Evolutionary conservation across 192 early-diverging fungal species (phyloP).

Genomic region (Nowakowskiella sp.): DNA sequence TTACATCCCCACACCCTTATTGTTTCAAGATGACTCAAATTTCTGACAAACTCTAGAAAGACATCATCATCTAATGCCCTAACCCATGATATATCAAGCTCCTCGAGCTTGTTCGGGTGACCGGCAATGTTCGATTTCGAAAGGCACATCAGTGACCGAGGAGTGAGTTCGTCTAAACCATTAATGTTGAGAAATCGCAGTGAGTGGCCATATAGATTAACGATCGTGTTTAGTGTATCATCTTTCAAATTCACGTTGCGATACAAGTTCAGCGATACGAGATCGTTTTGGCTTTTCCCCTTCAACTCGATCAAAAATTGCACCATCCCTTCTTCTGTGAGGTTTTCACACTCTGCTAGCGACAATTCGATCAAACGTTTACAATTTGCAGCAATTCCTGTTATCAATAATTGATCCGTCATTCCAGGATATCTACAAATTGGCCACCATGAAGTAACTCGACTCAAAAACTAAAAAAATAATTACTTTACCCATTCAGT

Average conservation of each 20-base stretch:
- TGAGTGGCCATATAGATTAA: slow-evolving; percentile 49
- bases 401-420: slow-evolving; percentile 43
- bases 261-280: slow-evolving; percentile 46
- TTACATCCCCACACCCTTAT: slow-evolving; percentile 73
- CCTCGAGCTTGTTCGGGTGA: slow-evolving; percentile 26
- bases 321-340: slow-evolving; percentile 52
- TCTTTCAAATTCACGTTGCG: slow-evolving; percentile 64
- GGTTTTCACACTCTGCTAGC: slow-evolving; percentile 48
- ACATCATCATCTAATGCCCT: slow-evolving; percentile 63
- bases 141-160: slow-evolving; percentile 37
- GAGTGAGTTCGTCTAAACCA: slow-evolving; percentile 61
- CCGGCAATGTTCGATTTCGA: slow-evolving; percentile 25
- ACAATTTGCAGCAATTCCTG: slow-evolving; percentile 53
- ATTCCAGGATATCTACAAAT: slow-evolving; percentile 25
- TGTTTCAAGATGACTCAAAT: slow-evolving; percentile 36
- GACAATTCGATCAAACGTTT: slow-evolving; percentile 49
- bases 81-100: slow-evolving; percentile 69
- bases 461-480: slow-evolving; percentile 3
- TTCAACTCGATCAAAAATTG: slow-evolving; percentile 35
- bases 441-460: neutral
- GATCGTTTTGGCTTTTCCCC: slow-evolving; percentile 15
- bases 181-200: slow-evolving; percentile 57
- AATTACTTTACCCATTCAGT: slow-evolving; percentile 39
- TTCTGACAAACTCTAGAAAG: slow-evolving; percentile 46
- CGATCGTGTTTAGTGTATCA: slow-evolving; percentile 42